Evolutionary conservation across 2,329 filamentous ascomycete genomes (phyloP), one percentile per base, ranked within the genome.

Genomic region (Ophiocordyceps robertsii): DNA sequence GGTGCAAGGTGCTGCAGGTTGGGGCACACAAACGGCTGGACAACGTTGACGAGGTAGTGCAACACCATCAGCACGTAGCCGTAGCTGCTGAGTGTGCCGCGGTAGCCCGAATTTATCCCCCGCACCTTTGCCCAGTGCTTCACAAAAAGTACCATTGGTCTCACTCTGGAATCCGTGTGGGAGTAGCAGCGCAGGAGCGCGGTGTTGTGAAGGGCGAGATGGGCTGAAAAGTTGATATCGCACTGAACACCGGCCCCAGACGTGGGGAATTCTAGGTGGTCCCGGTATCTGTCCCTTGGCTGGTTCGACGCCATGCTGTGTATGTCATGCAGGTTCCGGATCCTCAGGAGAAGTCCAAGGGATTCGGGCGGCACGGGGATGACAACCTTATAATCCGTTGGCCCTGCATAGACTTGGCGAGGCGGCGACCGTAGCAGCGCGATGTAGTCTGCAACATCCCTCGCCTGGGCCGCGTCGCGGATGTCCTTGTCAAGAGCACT

Each of bases 1-100:
- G 64, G 68, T 31, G 62, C 70, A 51, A 72, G 66, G 43, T 70
- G 62, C 56, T 93, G 87, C 2, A 95, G 70, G 54, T 95, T 95
- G 0, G 84, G 86, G 44, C 86, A 79, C 16, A 95, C 83, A 42
- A 87, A 86, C 0, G 89, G 88, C 39, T 77, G 69, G 1, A 75
- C 83, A 41, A 95, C 61, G 51, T 95, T 94, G 54, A 92, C 78
- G 27, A 95, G 73, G 55, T 90, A 95, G 61, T 95, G 89, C 14
- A 95, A 67, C 5, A 93, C 80, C 88, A 95, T 94, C 33, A 95
- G 66, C 6, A 92, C 86, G 60, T 90, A 95, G 40, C 89, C 88
- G 54, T 95, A 95, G 50, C 84, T 90, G 41, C 84, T 89, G 16
- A 95, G 67, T 0, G 87, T 93, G 36, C 89, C 88, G 32, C 81